Evolutionary conservation across 495 filamentous ascomycete species (phyloP), one percentile per base, ranked within the genome.

Genomic region (Podospora anserina): DNA sequence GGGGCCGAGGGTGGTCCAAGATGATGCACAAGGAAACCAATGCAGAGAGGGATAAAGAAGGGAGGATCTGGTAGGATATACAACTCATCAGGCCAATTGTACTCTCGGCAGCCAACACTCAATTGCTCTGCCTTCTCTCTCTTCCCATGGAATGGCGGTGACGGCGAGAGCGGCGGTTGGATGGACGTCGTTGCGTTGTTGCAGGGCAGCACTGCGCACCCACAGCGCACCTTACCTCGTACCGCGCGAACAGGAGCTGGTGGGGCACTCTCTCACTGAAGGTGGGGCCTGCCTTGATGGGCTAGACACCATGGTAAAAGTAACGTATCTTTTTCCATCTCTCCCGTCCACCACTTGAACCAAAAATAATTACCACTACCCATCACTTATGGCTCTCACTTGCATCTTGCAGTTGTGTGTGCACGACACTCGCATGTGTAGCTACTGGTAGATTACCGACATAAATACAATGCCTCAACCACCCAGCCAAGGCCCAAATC

Each of bases 71-170:
- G 44, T 7, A 20, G 27, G 16, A 60, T 32, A 32, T 32, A 32
- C 30, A 49, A 11, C 23, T 49, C 39, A 49, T 49, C 39, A 23
- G 39, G 39, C 1, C 39, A 49, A 49, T 49, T 49, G 39, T 49
- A 2, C 39, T 49, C 39, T 49, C 39, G 39, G 39, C 39, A 49
- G 39, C 39, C 34, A 39, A 32, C 44, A 44, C 56, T 66, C 62
- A 61, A 69, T 65, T 61, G 68, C 28, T 58, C 62, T 55, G 44
- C 39, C 27, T 58, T n/a, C 28, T 60, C 56, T 32, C 55, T 58
- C 19, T 61, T 54, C 23, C 30, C 61, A 64, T 73, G 62, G 72
- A 76, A 74, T 78, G 78, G 77, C 79, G 80, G 80, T 77, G 78
- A 77, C 74, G 70, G 72, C 63, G 39, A 66, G 70, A 70, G 28